Conservation (phyloP, 1,284 basidiomycete genomes). For the Cutaneotrichosporon cyanovorans region DNA sequence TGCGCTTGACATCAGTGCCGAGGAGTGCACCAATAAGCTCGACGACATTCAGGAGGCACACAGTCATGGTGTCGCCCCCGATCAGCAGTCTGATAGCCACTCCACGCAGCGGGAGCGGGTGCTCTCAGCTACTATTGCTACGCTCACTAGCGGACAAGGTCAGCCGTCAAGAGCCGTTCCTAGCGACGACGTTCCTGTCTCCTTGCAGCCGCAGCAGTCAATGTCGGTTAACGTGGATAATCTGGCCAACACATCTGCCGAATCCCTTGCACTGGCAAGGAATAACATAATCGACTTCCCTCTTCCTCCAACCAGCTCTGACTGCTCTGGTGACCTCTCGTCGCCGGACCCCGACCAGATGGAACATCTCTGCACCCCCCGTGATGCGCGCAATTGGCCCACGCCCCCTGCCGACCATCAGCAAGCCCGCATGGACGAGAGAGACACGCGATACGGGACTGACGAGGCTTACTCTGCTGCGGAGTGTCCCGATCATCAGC, state of each 20-base stretch:
- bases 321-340: slow-evolving; percentile 8
- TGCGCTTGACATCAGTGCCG: slow-evolving; percentile 12
- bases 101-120: slow-evolving; percentile 6
- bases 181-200: not conserved
- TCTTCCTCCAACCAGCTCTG: slow-evolving; percentile 16
- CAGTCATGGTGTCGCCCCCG: not conserved
- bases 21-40: slow-evolving; percentile 1
- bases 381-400: slow-evolving; percentile 6
- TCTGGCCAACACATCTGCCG: slow-evolving; percentile 14
- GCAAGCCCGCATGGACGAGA: not conserved
- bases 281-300: slow-evolving; percentile 16
- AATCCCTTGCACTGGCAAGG: slow-evolving; percentile 10
- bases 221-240: slow-evolving; percentile 18
- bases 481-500: not conserved
- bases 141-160: slow-evolving; percentile 1
- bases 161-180: not conserved
- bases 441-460: not conserved
- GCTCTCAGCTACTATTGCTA: slow-evolving; percentile 9
- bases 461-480: slow-evolving; percentile 5
- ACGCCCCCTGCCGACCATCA: slow-evolving; percentile 3
- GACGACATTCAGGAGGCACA: slow-evolving; percentile 11
- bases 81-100: not conserved
- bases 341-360: slow-evolving; percentile 17
- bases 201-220: slow-evolving; percentile 1
- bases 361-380: slow-evolving; percentile 19